Base-by-base conservation (phyloP, 2,329 filamentous ascomycete species). In the Fusarium penzigii region DNA sequence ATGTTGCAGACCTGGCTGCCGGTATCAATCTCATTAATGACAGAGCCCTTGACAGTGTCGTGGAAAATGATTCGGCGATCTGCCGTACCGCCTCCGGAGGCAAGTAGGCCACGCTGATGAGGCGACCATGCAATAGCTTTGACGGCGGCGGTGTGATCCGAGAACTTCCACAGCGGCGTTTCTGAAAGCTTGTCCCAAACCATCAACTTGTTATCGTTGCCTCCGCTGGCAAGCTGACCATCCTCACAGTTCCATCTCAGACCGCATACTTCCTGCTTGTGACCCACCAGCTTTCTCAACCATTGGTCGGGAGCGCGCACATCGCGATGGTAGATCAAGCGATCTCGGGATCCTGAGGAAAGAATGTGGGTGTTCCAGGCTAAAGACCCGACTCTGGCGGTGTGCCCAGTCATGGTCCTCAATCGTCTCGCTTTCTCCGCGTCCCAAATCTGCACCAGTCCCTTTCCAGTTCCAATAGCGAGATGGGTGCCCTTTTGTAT, bases 331-430 rank as follows among this genome's bases (percentile, higher is more conserved):
- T 94, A 95, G 55, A 99, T 99, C 11, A 90, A 78, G 34, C 94
- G 88, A 74, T 99, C 94, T 46, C 94, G 84, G 29, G 93, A 97
- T 17, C 94, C 94, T 3, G 94, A 97, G 1, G 92, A 96, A 17
- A 99, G 84, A 49, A 99, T 96, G 68, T 99, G 94, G 46, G 94
- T 92, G 66, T 99, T 99, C 94, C 94, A 99, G 1, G 94, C 94
- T 55, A 99, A 77, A 29, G 93, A 92, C 20, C 94, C 94, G 39
- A 99, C 94, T 53, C 94, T 86, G 53, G 89, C 91, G 1, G 92
- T 94, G 71, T 99, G 94, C 2, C 94, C 94, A 7, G 91, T 96
- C 94, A 99, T 99, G 8, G 93, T 97, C 61, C 94, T 85, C 53
- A 99, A 73, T 44, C 93, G 84, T 55, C 93, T 85, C 57, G 88